Evolutionary conservation across 2,329 filamentous ascomycete genomes (phyloP), one percentile per base, ranked within the genome.

Genomic region (Pseudogymnoascus sp.): DNA sequence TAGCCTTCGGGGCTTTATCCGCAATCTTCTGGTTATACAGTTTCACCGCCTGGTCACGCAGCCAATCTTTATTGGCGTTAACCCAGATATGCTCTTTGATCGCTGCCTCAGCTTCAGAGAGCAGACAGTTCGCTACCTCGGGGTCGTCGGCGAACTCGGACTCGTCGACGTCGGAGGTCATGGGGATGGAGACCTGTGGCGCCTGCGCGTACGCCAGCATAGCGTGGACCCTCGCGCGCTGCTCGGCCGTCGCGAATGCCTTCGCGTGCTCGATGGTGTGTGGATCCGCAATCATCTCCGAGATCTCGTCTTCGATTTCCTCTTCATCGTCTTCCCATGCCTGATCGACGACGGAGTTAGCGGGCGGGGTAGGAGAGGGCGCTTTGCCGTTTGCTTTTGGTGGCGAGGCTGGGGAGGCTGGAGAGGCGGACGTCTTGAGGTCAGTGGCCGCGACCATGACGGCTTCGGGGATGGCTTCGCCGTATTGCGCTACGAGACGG

Each of bases 61-160:
- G 80, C 83, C 92, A 99, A 67, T 95, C 91, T 72, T 94, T 92
- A 74, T 99, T 97, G 72, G 92, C 87, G 64, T 93, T 92, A 45
- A 96, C 86, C 94, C 94, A 99, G 60, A 97, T 89, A 64, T 86
- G 85, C 73, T 97, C 92, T 73, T 97, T 97, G 71, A 92, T 84
- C 35, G 83, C 83, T 1, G 87, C 84, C 75, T 97, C 92, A 2
- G 85, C 83, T 1, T 87, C 82, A 0, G 82, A 83, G 4, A 97
- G 80, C 36, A 92, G 75, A 70, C 92, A 96, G 68, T 89, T 89
- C 63, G 82, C 78, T 4, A 99, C 91, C 73, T 99, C 94, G 0
- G 87, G 88, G 65, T 99, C 94, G 68, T 95, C 86, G 37, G 87
- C 89, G 70, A 97, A 97, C 71, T 97, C 92, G 62, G 89, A 83